phyloP scores from a whole-genome alignment of 2,329 filamentous ascomycete genomes.

The Endothia cerciana region DNA sequence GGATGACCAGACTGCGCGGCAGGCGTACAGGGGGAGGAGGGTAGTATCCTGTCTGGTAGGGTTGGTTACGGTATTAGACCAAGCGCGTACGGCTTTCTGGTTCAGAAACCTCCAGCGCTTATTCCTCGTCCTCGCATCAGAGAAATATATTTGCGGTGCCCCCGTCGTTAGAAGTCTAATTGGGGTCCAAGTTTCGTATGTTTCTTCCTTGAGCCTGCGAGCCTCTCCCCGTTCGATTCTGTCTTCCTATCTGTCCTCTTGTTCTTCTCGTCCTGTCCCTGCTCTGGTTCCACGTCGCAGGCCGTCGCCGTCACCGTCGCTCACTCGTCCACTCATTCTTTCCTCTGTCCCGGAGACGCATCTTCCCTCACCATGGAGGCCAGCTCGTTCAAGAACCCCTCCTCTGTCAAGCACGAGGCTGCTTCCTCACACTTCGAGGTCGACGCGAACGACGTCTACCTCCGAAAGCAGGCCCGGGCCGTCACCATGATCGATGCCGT shows the following conservation, averaged over 20 bases:
- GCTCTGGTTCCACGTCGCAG: too few species aligned
- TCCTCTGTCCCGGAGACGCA: constrained; percentile 12
- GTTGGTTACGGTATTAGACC: constrained; percentile 7
- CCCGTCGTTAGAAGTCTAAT: not conserved
- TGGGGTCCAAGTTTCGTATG: constrained; percentile 20
- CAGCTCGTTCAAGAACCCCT: constrained; percentile 11
- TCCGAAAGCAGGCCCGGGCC: constrained; percentile 41
- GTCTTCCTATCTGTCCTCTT: constrained; percentile 8
- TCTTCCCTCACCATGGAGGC: constrained; percentile 22
- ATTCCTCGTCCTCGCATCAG: not conserved
- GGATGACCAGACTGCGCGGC: not conserved
- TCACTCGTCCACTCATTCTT: constrained; percentile 3
- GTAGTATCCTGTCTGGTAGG: not conserved
- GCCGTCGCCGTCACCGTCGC: too few species aligned
- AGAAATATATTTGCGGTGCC: constrained; percentile 1
- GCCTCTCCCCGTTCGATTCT: constrained; percentile 1
- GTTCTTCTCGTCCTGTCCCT: constrained; percentile 3
- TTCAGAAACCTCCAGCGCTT: constrained; percentile 15
- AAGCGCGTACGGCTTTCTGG: constrained; percentile 4
- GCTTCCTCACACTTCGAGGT: constrained; percentile 55
- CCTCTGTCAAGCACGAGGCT: constrained; percentile 26
- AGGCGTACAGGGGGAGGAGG: not conserved
- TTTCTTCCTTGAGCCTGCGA: constrained; percentile 1
- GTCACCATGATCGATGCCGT: constrained; percentile 47
- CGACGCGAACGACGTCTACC: constrained; percentile 45